Percentiles rank a stretch among this genome's conserved stretches.
phyloP scores from a whole-genome alignment of 2,329 filamentous ascomycete species.

The Fusarium hainanense region DNA sequence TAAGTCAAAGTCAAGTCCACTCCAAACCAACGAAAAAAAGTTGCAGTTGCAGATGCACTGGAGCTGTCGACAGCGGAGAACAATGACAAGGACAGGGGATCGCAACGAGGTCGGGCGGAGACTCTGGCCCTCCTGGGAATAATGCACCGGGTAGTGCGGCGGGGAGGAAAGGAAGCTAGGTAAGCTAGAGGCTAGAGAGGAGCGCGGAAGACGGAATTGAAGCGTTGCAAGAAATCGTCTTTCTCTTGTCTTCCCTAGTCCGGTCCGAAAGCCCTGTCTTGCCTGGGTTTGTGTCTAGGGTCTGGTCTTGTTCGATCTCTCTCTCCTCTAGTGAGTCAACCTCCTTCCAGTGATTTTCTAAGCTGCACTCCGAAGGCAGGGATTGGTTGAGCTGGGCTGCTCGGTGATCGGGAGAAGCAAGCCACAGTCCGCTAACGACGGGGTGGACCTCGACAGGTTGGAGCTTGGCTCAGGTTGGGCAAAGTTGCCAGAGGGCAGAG shows the following conservation, averaged over 20 bases:
- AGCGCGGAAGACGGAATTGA: conserved; percentile 34
- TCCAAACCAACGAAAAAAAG: conserved; percentile 8
- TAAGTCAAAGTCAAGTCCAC: conserved; percentile 8
- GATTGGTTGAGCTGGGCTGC: conserved; percentile 6
- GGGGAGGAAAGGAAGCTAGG: conserved; percentile 17
- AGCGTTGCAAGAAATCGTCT: conserved; percentile 28
- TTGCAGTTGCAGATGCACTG: not conserved
- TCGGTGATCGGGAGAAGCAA: conserved; percentile 14
- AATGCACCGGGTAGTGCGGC: conserved; percentile 22
- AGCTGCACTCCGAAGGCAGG: not conserved
- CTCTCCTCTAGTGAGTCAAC: not conserved
- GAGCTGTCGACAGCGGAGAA: conserved; percentile 15
- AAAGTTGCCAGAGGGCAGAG: conserved; percentile 13
- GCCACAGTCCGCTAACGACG: conserved; percentile 31
- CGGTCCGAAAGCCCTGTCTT: conserved; percentile 26
- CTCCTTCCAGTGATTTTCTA: conserved; percentile 17
- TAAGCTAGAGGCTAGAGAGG: conserved; percentile 31
- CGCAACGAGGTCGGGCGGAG: conserved; percentile 14
- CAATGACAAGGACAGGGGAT: not conserved
- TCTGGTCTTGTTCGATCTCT: conserved; percentile 32
- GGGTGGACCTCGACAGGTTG: conserved; percentile 24
- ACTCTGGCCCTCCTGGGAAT: conserved; percentile 20
- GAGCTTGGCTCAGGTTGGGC: conserved; percentile 17
- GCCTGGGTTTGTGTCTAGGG: not conserved
- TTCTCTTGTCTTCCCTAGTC: not conserved